A percentile compares a stretch with the other conserved stretches of the same genome.
Conservation (phyloP, 257 asterid genomes). For the Solanum paucissectum region DNA sequence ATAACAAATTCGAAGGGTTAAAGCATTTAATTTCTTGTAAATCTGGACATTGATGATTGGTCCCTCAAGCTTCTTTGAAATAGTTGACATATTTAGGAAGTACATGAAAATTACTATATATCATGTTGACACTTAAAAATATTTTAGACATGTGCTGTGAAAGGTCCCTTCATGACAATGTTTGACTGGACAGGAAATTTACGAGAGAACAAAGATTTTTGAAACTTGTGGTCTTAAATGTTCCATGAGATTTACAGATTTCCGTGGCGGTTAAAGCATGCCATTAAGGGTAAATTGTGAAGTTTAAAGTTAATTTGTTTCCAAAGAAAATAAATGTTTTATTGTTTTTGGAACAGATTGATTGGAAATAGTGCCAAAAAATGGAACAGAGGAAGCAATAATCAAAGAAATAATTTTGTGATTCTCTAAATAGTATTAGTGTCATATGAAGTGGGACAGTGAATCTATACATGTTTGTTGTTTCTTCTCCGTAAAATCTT, state of each 20-base stretch:
- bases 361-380: not conserved
- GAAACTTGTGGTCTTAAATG: not conserved
- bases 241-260: not conserved
- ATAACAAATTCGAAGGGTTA: not conserved
- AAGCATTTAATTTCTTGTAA: not conserved
- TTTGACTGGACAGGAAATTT: not conserved
- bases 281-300: not conserved
- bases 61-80: not conserved
- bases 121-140: not conserved
- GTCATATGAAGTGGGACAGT: not conserved
- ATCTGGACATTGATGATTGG: not conserved
- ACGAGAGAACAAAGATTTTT: not conserved
- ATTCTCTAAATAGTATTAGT: not conserved
- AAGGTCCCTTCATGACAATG: not conserved
- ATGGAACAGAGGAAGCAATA: not conserved
- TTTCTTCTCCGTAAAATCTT: not conserved
- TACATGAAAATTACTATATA: not conserved
- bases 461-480: not conserved
- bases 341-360: not conserved
- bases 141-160: not conserved
- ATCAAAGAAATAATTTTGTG: not conserved
- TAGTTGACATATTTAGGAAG: not conserved
- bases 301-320: not conserved
- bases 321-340: not conserved
- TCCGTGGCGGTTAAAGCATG: not conserved